phyloP scores from a whole-genome alignment of 176 grass and related monocot species.

The Panicum miliaceum region DNA sequence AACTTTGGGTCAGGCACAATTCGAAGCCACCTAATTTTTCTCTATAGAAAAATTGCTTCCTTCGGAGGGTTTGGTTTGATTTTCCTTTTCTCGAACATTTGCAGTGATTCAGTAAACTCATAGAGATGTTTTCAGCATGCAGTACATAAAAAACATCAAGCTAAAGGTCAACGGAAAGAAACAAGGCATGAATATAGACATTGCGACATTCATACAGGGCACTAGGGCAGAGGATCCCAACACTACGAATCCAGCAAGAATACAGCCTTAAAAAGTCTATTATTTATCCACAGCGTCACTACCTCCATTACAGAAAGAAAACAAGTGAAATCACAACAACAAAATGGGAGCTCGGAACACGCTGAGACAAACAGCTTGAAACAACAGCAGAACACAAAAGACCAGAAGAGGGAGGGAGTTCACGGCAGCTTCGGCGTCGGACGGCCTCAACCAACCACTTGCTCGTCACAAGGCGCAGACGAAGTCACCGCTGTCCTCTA shows the following conservation, averaged over 20 bases:
- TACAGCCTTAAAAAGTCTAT: background rate
- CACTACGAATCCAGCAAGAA: slow-evolving; percentile 35
- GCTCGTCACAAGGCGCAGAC: slow-evolving; percentile 60
- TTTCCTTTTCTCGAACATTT: background rate
- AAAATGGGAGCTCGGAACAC: slow-evolving; percentile 17
- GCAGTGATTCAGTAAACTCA: background rate
- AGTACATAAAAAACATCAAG: background rate
- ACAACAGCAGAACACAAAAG: background rate
- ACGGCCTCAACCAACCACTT: background rate
- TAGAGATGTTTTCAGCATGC: background rate
- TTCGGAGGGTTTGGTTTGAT: background rate
- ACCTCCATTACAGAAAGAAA: slow-evolving; percentile 39
- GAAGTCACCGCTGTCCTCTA: slow-evolving; percentile 83
- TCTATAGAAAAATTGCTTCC: background rate
- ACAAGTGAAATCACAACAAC: slow-evolving; percentile 25
- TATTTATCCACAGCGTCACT: slow-evolving; percentile 52
- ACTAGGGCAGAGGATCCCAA: background rate
- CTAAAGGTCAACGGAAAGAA: background rate
- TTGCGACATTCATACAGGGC: background rate
- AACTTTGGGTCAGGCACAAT: background rate
- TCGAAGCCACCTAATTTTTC: background rate
- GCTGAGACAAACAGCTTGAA: slow-evolving; percentile 27
- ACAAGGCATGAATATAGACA: background rate
- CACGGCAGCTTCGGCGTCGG: background rate
- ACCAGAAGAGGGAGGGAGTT: background rate